Percentiles rank a stretch among this genome's conserved stretches.
phyloP scores from a whole-genome alignment of 2,329 filamentous ascomycete species.

The Talaromyces piceae region DNA sequence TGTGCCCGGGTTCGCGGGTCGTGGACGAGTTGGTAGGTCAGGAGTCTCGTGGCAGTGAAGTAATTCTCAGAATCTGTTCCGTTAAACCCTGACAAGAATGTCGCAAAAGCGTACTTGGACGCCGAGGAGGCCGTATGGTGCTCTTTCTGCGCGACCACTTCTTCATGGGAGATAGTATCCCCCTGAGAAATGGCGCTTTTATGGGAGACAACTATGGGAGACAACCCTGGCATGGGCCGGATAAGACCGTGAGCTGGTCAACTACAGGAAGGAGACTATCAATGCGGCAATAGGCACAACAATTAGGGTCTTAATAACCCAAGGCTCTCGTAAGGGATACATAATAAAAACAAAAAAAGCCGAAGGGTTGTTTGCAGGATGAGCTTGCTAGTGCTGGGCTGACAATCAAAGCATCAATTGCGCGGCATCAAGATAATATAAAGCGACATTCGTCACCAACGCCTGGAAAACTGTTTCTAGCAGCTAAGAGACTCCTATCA shows the following conservation, averaged over 20 bases:
- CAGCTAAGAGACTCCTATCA: no score
- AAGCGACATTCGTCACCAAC: no score
- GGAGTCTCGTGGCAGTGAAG: background rate
- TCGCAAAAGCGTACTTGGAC: background rate
- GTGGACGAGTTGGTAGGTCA: conserved; percentile 14
- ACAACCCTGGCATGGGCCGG: background rate
- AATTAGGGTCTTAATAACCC: background rate
- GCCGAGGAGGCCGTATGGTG: background rate
- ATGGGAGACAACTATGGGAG: background rate
- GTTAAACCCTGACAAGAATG: background rate
- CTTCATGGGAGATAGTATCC: background rate
- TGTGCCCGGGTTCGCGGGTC: conserved; percentile 9
- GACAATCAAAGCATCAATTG: no score
- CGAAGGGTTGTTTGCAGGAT: background rate
- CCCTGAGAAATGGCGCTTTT: background rate
- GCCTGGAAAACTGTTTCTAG: no score
- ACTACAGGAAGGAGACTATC: background rate
- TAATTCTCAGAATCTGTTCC: background rate
- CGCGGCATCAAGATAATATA: no score
- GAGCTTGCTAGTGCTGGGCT: background rate
- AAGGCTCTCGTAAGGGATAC: background rate
- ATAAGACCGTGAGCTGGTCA: background rate
- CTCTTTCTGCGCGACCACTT: background rate
- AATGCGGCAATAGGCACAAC: background rate
- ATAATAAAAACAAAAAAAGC: background rate